Conservation (phyloP, 1,139 yeast genomes). For the Blastobotrys persicus region DNA sequence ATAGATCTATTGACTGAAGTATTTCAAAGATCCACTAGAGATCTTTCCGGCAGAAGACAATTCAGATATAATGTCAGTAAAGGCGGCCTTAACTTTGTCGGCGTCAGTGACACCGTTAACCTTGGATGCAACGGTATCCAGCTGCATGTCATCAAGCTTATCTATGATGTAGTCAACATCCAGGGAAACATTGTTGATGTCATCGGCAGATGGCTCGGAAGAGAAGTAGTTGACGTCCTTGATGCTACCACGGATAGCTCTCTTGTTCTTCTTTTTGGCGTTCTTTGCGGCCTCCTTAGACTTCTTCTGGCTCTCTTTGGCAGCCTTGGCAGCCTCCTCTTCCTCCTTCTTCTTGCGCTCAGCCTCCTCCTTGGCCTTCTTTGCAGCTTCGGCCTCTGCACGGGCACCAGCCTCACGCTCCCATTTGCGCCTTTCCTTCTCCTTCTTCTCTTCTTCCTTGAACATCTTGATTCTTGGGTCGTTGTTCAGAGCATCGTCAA, state of each 20-base stretch:
- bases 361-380: constrained; percentile 78
- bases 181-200: constrained; percentile 45
- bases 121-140: constrained; percentile 66
- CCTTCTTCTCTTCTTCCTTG: constrained; percentile 93
- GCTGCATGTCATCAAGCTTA: constrained; percentile 70
- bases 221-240: constrained; percentile 84
- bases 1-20: constrained; percentile 7
- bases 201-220: constrained; percentile 62
- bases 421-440: constrained; percentile 94
- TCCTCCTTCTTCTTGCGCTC: constrained; percentile 79
- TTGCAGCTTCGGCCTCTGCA: constrained; percentile 89
- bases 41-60: constrained; percentile 44
- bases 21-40: constrained; percentile 14
- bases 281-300: constrained; percentile 96
- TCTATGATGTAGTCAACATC: constrained; percentile 81
- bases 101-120: constrained; percentile 50
- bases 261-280: constrained; percentile 97
- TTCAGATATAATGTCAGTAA: constrained; percentile 48
- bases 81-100: constrained; percentile 50
- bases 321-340: constrained; percentile 57
- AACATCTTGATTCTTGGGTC: constrained; percentile 94
- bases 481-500: constrained; percentile 81
- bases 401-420: constrained; percentile 97
- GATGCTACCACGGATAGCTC: constrained; percentile 77
- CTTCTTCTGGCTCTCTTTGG: constrained; percentile 72